Conservation (phyloP, 2,329 filamentous ascomycete species). For the Aspergillus arachidicola region DNA sequence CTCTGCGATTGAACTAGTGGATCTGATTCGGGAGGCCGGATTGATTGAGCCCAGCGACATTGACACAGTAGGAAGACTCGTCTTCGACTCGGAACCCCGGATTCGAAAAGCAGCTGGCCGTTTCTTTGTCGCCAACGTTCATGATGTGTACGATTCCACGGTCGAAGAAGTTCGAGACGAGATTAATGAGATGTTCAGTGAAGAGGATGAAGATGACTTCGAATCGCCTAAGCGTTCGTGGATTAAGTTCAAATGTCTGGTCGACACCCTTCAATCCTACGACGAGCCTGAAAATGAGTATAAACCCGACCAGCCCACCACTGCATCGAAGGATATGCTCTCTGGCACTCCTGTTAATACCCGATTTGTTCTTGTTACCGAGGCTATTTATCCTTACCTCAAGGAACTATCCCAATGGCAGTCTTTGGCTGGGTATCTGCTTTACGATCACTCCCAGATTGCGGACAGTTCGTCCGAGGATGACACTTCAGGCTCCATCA, state of each 20-base stretch:
- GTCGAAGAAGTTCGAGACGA: constrained; percentile 82
- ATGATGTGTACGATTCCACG: constrained; percentile 76
- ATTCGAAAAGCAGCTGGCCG: constrained; percentile 85
- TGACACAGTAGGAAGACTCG: constrained; percentile 80
- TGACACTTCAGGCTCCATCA: constrained; percentile 66
- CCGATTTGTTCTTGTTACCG: constrained; percentile 80
- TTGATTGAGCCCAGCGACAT: constrained; percentile 90
- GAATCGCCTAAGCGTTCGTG: constrained; percentile 77
- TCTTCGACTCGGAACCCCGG: constrained; percentile 83
- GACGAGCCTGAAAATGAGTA: constrained; percentile 62
- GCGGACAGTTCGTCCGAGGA: constrained; percentile 56
- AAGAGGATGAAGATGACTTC: constrained; percentile 71
- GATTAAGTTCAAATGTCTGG: constrained; percentile 89
- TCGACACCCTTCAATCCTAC: constrained; percentile 79
- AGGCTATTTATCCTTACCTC: constrained; percentile 81
- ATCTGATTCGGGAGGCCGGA: constrained; percentile 78
- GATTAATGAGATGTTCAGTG: constrained; percentile 73
- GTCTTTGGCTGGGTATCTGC: constrained; percentile 80
- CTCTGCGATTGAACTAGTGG: constrained; percentile 77
- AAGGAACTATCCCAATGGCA: constrained; percentile 85
- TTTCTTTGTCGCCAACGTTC: constrained; percentile 88
- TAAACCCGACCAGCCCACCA: constrained; percentile 25
- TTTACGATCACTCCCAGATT: constrained; percentile 83
- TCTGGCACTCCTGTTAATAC: constrained; percentile 72
- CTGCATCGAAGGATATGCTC: constrained; percentile 42